Evolutionary conservation across 75 land plant genomes (phyloP), one percentile per base, ranked within the genome.

Genomic region (Sequoiadendron giganteum): DNA sequence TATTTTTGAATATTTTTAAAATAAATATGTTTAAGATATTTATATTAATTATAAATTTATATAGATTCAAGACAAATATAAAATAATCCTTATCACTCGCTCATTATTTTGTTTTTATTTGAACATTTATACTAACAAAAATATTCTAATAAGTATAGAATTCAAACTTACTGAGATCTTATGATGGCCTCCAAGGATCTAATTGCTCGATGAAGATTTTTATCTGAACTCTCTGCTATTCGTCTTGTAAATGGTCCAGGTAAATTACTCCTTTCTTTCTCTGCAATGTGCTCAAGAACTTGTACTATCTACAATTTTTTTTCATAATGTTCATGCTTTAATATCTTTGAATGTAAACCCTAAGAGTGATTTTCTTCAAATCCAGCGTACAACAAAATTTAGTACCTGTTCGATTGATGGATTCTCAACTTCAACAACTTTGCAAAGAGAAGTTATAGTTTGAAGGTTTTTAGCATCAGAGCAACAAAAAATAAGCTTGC

Each of bases 141-240:
- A 42, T 42, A 42, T 42, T 42, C 1, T 42, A 42, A 3, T 42
- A 42, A 42, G 0, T 42, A 3, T 42, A 1, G 3, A 42, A 4
- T 42, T 54, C 0, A 72, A 13, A 86, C 45, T 58, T 89, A 91
- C 92, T 65, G 87, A 70, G 40, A 43, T 32, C 85, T 86, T 85
- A 88, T 85, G 25, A 86, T 84, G 16, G 92, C 91, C 85, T 92
- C 93, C 43, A 92, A 92, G 11, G 89, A 92, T 21, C 93, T 89
- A 81, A 92, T 92, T 34, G 92, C 92, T 58, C 89, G 90, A 0
- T 85, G 86, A 47, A 91, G 92, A 42, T 91, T 91, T 34, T 87
- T 34, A 85, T 91, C 86, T 10, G 92, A 89, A 36, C 70, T 87
- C 56, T 87, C 85, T 30, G 88, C 92, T 34, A 91, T 85, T 58